Base-by-base conservation (phyloP, 208 protist genomes). In the Lotmaria passim region DNA sequence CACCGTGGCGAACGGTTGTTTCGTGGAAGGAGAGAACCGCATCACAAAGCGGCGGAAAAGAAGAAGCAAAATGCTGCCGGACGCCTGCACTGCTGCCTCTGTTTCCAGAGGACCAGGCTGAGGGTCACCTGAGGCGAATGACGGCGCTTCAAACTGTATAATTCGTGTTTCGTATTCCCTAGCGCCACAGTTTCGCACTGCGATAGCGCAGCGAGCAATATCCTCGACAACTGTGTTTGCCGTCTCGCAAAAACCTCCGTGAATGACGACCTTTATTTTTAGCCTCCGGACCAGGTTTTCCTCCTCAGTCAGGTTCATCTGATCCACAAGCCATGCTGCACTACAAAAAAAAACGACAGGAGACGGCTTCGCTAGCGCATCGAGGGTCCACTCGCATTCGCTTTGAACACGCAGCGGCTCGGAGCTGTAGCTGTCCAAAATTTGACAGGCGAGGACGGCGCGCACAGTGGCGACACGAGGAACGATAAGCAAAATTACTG, bases 21-120 rank as follows among this genome's bases (percentile, higher is more conserved):
- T 69, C 21, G 62, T 81, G 56, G 26, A 55, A n/a, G 69, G 60
- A 24, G 75, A 79, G 46, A 67, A 83, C 0, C 65, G 69, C 62
- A 87, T 78, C 23, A 81, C 57, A 73, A 94, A 94, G 2, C 85
- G 73, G 41, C 85, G 73, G 63, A 87, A 94, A 47, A 94, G 61
- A 52, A 90, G 78, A 19, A 94, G 75, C 50, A 91, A 69, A n/a
- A 69, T 30, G 55, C 79, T 84, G 10, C 63, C 71, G 17, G 55
- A 72, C 17, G 17, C 17, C 28, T 69, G 48, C 2, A 46, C 17
- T 7, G 34, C 48, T 3, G 26, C 24, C 4, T 59, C 31, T 21
- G 47, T 62, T 69, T 63, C 34, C 34, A 30, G 51, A 47, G 33
- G 73, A 48, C 78, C 64, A 11, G 31, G 19, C 23, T 23, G 7